Evolutionary conservation across 345 rosid species (phyloP), one percentile per base, ranked within the genome.

Genomic region (Ceriops tagal): DNA sequence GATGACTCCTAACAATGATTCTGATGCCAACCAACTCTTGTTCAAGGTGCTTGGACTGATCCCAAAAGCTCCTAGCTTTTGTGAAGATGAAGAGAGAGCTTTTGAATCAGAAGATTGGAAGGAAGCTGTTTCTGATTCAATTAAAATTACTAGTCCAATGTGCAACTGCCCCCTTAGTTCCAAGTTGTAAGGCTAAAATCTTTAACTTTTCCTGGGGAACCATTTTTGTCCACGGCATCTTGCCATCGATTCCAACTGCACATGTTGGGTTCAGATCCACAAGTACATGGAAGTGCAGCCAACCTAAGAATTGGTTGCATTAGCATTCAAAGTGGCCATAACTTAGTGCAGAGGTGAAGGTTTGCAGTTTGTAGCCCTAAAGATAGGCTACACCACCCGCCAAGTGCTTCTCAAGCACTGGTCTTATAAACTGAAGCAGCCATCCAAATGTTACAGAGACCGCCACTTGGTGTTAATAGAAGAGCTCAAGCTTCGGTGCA

Each of bases 1-100:
- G 80, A 92, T 97, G 13, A 95, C 97, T 61, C 96, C 96, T 7
- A 95, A 95, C 86, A 95, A 95, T 68, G 96, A 95, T 64, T 90
- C 74, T n/a, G 90, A 93, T n/a, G n/a, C n/a, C n/a, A n/a, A n/a
- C 77, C 95, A 93, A 71, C 91, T 79, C 66, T 91, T 93, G 98
- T 93, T 91, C 91, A 89, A 91, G 83, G 49, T 87, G 51, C 88
- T 93, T 27, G 98, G 98, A 21, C 87, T 89, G 78, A 88, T 39
- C 67, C 95, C 97, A 9, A 93, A 88, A 75, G 77, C 98, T 16
- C 96, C 97, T 26, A 82, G 86, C 58, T 85, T 88, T 56, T 56
- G 81, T 1, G 91, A 86, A 47, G 88, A 74, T 2, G 87, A 78
- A 59, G 75, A 76, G 35, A 68, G 62, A 15, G 24, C 63, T 24